Conservation (phyloP, 371 early-diverging fungal genomes). For the Coemansia sp. region DNA sequence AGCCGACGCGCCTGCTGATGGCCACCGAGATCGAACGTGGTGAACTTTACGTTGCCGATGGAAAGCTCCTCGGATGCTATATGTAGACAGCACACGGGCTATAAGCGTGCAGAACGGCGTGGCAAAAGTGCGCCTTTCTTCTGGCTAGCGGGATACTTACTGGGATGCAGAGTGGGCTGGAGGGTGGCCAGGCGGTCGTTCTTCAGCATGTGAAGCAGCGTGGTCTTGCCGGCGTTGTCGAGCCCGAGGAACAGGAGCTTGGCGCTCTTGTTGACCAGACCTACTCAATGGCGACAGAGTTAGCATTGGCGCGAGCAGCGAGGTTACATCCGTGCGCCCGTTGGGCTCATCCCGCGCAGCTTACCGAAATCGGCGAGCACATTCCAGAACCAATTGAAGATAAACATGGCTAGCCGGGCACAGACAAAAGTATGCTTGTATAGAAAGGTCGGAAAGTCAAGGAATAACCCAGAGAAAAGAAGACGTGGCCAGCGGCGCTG, state of each 20-base stretch:
- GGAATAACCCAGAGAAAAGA: background rate
- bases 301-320: background rate
- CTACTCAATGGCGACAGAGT: slow-evolving; percentile 51
- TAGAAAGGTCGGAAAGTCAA: slow-evolving; percentile 1
- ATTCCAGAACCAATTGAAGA: slow-evolving; percentile 93
- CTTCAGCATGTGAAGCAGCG: slow-evolving; percentile 99
- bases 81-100: slow-evolving; percentile 1
- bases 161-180: slow-evolving; percentile 98
- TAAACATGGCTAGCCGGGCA: slow-evolving; percentile 64
- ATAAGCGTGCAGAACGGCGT: background rate
- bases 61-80: slow-evolving; percentile 94
- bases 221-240: slow-evolving; percentile 99
- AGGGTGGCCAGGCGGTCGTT: slow-evolving; percentile 95
- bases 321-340: background rate
- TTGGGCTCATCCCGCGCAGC: background rate
- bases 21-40: slow-evolving; percentile 97
- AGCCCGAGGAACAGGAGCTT: slow-evolving; percentile 99
- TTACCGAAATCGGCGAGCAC: slow-evolving; percentile 71
- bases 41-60: slow-evolving; percentile 95
- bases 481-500: background rate
- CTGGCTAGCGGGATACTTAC: slow-evolving; percentile 57
- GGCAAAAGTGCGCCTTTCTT: too few species aligned
- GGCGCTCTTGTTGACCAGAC: slow-evolving; percentile 97
- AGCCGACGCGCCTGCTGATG: slow-evolving; percentile 95
- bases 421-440: slow-evolving; percentile 5